Conservation (phyloP, 352 stramenopile species). For the Globisporangium carolinianum region DNA sequence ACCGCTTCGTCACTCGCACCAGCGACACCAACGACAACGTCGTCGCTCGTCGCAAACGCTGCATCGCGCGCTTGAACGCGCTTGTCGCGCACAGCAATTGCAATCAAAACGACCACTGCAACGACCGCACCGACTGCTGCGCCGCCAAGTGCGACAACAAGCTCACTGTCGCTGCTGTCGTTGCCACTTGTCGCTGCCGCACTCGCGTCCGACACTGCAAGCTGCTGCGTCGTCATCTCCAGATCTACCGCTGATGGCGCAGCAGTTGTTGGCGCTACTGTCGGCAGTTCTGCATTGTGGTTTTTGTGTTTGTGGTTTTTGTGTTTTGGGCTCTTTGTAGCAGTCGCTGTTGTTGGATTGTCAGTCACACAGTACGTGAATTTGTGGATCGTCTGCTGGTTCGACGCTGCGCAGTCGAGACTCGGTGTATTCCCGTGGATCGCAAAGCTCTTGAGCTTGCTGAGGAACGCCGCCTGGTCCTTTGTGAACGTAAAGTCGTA, state of each 20-base stretch:
- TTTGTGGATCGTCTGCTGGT: not conserved
- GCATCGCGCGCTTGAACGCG: not conserved
- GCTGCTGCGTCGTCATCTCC: not conserved
- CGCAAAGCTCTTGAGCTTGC: conserved; percentile 1
- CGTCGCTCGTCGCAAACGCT: not conserved
- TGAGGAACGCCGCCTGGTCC: conserved; percentile 5
- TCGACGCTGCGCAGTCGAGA: not conserved
- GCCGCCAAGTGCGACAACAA: not conserved
- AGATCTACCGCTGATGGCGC: not conserved
- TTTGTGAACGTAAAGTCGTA: conserved; percentile 5
- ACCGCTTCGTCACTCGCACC: not conserved
- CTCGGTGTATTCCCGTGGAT: not conserved
- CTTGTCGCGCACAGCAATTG: not conserved
- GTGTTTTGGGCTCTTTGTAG: not conserved
- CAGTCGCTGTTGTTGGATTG: not conserved
- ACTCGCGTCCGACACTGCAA: not conserved
- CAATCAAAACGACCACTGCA: not conserved
- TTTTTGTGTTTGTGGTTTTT: not conserved
- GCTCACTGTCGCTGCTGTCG: not conserved
- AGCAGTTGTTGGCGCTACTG: not conserved
- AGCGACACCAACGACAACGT: not conserved
- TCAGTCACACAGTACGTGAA: conserved; percentile 5
- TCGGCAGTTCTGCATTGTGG: not conserved
- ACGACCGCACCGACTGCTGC: not conserved
- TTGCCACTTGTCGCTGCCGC: no score